Conservation (phyloP, 352 stramenopile genomes). For the Phytopythium ostracodes region DNA sequence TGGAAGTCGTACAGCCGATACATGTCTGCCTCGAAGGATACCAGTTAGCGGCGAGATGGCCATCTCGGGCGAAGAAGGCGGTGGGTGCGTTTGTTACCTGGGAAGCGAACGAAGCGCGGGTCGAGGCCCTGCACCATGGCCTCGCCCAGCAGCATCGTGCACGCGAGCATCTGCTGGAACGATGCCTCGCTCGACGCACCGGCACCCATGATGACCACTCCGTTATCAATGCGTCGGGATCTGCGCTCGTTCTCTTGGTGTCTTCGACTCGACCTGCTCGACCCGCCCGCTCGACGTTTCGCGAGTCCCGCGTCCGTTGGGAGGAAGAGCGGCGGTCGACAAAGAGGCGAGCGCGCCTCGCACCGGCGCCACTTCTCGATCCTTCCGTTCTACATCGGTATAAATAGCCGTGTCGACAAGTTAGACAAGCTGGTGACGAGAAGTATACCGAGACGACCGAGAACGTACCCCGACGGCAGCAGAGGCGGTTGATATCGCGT, state of each 20-base stretch:
- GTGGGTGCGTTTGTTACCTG: constrained; percentile 22
- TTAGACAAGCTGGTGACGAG: not conserved
- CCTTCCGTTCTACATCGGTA: not conserved
- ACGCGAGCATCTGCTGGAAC: constrained; percentile 83
- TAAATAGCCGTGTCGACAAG: not conserved
- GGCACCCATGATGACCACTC: constrained; percentile 38
- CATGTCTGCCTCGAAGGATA: constrained; percentile 29
- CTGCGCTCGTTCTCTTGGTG: not conserved
- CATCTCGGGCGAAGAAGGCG: not conserved
- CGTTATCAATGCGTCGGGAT: not conserved
- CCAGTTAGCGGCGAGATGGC: not conserved
- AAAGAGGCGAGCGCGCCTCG: not conserved
- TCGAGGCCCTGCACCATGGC: constrained; percentile 80
- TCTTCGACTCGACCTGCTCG: not conserved
- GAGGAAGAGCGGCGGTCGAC: not conserved
- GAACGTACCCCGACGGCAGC: not conserved
- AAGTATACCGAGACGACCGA: not conserved
- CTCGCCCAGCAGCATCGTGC: constrained; percentile 80
- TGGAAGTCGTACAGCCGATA: constrained; percentile 84
- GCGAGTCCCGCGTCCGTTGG: not conserved
- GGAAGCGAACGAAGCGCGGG: constrained; percentile 73
- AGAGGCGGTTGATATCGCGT: not conserved
- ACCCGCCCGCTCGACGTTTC: not conserved
- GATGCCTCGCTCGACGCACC: constrained; percentile 63
- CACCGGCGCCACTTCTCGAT: not conserved